phyloP scores from a whole-genome alignment of 2,329 filamentous ascomycete genomes.

The Diaporthe caulivora region DNA sequence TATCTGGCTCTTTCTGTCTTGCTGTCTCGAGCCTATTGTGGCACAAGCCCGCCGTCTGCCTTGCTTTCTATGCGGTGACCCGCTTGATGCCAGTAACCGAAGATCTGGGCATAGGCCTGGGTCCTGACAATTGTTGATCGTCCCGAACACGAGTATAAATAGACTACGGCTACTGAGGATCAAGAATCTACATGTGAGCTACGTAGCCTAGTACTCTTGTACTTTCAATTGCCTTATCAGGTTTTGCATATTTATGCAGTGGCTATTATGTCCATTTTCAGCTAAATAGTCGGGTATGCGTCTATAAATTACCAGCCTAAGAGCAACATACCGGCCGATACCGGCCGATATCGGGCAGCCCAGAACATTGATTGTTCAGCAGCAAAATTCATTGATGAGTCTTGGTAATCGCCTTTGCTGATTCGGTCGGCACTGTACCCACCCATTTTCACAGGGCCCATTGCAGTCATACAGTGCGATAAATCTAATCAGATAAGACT shows the following conservation, averaged over 20 bases:
- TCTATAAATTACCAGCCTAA: neutral
- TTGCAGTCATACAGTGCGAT: slow-evolving; percentile 22
- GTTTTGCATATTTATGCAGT: no score
- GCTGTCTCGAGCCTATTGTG: no score
- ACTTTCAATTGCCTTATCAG: no score
- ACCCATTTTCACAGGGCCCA: neutral
- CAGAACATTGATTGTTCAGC: slow-evolving; percentile 18
- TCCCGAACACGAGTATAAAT: no score
- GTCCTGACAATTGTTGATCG: neutral
- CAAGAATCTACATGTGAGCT: no score
- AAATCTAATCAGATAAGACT: slow-evolving; percentile 2
- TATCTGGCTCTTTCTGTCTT: neutral
- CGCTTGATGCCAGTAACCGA: neutral
- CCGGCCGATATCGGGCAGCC: slow-evolving; percentile 22
- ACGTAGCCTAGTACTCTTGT: no score
- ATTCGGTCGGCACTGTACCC: slow-evolving; percentile 27
- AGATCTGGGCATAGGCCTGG: no score
- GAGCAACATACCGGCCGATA: no score
- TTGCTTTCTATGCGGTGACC: neutral
- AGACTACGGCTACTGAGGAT: no score
- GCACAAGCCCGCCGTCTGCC: neutral
- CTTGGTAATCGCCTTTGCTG: slow-evolving; percentile 28
- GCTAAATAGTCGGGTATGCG: no score
- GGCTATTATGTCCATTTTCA: no score
- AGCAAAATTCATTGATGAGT: neutral